phyloP scores from a whole-genome alignment of 2,329 filamentous ascomycete species.

The Cladosporium sp. region DNA sequence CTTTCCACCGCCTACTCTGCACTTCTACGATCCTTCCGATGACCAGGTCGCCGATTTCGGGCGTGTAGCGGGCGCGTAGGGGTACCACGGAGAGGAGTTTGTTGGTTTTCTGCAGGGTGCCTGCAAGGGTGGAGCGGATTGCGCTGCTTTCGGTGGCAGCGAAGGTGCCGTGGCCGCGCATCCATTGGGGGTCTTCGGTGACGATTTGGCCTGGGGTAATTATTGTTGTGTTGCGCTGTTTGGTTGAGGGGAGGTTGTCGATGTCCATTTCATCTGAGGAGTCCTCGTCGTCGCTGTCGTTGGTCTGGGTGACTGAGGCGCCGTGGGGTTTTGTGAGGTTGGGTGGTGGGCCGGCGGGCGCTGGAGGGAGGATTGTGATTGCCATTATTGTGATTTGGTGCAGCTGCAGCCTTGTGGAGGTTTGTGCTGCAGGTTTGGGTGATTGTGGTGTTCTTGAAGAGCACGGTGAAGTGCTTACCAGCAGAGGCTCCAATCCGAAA shows the following conservation, averaged over 20 bases:
- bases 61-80: conserved; percentile 85
- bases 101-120: conserved; percentile 88
- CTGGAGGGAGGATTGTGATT: conserved; percentile 56
- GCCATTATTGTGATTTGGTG: conserved; percentile 43
- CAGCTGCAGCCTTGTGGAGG: background rate
- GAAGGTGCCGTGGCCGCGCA: conserved; percentile 94
- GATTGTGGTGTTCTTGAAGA: background rate
- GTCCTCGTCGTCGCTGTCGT: conserved; percentile 29
- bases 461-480: background rate
- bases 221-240: conserved; percentile 44
- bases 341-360: conserved; percentile 32
- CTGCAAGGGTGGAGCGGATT: conserved; percentile 87
- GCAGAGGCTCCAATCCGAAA: conserved; percentile 6
- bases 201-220: conserved; percentile 87
- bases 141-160: conserved; percentile 57
- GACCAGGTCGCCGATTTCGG: conserved; percentile 93
- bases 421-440: background rate
- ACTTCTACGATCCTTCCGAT: conserved; percentile 92
- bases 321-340: conserved; percentile 16
- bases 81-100: conserved; percentile 91
- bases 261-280: conserved; percentile 35
- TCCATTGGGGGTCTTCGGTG: conserved; percentile 93
- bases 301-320: conserved; percentile 30
- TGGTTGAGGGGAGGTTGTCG: conserved; percentile 46
- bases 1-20: conserved; percentile 88